Percentiles rank a stretch among this genome's conserved stretches.
phyloP scores from a whole-genome alignment of 2,329 filamentous ascomycete genomes.

The Akanthomyces muscarius region DNA sequence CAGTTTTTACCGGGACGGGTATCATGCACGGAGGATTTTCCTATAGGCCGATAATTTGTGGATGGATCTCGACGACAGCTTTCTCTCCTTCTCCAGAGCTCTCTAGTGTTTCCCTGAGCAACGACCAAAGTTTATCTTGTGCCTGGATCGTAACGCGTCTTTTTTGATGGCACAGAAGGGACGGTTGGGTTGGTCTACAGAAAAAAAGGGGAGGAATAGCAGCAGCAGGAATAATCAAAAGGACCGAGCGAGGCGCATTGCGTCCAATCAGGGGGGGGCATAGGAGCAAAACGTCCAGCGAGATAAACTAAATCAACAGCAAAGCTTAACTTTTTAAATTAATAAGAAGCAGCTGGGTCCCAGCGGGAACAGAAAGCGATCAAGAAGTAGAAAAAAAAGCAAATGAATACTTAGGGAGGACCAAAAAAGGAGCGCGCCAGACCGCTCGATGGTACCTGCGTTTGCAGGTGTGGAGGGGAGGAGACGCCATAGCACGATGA shows the following conservation, averaged over 20 bases:
- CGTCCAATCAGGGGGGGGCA: not conserved
- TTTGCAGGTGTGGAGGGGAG: not conserved
- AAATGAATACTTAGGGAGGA: not conserved
- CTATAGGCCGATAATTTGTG: not conserved
- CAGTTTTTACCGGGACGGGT: not conserved
- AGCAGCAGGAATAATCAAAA: not conserved
- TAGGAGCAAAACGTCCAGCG: not conserved
- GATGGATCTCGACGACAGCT: not conserved
- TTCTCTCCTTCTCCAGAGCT: not conserved
- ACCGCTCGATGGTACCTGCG: constrained; percentile 5
- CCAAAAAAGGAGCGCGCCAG: not conserved
- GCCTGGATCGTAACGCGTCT: too few relatives aligned
- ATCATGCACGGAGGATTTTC: not conserved
- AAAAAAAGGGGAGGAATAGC: too few relatives aligned
- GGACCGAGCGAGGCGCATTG: not conserved
- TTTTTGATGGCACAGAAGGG: too few relatives aligned
- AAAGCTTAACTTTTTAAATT: not conserved
- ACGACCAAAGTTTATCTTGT: not conserved
- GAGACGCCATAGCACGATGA: constrained; percentile 2
- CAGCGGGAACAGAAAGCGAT: not conserved
- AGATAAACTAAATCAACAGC: not conserved
- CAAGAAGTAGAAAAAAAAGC: not conserved
- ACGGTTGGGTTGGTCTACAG: too few relatives aligned
- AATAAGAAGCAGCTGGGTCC: not conserved
- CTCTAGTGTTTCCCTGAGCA: not conserved